Conservation (phyloP, 2,329 filamentous ascomycete species). For the Botrytis cinerea region DNA sequence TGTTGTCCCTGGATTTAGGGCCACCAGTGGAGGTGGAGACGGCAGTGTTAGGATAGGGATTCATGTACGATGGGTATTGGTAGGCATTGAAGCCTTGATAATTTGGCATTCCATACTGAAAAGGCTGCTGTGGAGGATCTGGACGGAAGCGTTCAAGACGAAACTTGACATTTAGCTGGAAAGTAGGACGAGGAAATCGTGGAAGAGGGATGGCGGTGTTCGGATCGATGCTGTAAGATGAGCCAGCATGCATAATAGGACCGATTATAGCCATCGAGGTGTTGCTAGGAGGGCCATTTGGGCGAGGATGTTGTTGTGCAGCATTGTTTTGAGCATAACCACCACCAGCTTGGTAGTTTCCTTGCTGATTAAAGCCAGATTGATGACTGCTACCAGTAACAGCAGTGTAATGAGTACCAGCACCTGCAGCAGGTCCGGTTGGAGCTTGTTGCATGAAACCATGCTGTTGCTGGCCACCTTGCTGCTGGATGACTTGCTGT, state of each 20-base stretch:
- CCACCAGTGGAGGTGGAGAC: neutral
- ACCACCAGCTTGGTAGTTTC: neutral
- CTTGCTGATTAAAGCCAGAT: neutral
- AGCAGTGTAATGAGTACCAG: neutral
- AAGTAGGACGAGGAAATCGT: neutral
- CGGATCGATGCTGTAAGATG: neutral
- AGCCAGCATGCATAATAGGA: neutral
- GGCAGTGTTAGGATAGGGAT: neutral
- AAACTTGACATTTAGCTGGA: slow-evolving; percentile 12
- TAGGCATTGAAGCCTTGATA: neutral
- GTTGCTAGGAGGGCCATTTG: neutral
- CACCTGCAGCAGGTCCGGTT: neutral
- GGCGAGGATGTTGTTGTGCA: neutral
- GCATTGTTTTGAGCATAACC: neutral
- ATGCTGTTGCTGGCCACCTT: neutral
- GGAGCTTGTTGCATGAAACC: neutral
- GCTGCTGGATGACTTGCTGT: neutral
- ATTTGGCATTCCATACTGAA: neutral
- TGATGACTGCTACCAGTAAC: neutral
- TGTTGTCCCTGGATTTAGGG: neutral
- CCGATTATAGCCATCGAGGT: neutral
- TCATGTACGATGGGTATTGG: neutral
- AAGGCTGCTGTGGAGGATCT: neutral
- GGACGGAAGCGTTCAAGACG: slow-evolving; percentile 15
- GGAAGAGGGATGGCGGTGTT: neutral